These are phyloP conservation scores for Phytophthora macrochlamydospora DNA, from an alignment of 352 stramenopile genomes.

Conservation along the genomic window DNA sequence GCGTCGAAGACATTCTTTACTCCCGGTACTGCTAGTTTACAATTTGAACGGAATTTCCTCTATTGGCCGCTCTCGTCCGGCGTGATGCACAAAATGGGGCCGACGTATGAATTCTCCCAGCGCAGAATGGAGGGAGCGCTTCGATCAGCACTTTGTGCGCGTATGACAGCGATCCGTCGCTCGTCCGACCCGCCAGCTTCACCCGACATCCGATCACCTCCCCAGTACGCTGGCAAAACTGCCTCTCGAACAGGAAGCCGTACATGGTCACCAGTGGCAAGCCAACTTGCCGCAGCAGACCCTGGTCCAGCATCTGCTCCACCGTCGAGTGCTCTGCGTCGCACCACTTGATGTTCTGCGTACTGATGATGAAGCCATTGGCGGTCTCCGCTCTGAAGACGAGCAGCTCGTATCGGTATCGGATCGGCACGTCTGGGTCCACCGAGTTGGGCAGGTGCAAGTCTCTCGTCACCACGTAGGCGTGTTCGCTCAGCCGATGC, in stretches of 20 bases:
- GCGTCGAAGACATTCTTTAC: too few species aligned
- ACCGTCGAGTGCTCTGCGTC: constrained; percentile 1
- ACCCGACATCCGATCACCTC: constrained; percentile 32
- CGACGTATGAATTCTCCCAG: constrained; percentile 46
- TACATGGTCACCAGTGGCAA: constrained; percentile 44
- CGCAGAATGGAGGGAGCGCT: constrained; percentile 42
- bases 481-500: constrained; percentile 26
- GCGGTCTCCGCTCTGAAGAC: constrained; percentile 25
- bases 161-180: constrained; percentile 35
- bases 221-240: constrained; percentile 9
- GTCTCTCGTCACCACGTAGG: constrained; percentile 31
- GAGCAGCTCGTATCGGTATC: constrained; percentile 34
- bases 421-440: constrained; percentile 37
- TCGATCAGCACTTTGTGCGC: constrained; percentile 44
- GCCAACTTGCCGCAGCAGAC: constrained; percentile 17
- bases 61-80: background rate
- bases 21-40: too few species aligned
- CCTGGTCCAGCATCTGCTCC: constrained; percentile 31
- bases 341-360: constrained; percentile 38
- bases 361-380: constrained; percentile 34
- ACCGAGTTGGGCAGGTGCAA: constrained; percentile 33
- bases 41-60: too few species aligned
- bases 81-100: constrained; percentile 36
- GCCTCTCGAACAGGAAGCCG: constrained; percentile 36
- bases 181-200: constrained; percentile 33